A percentile compares a stretch with the other conserved stretches of the same genome.
phyloP scores from a whole-genome alignment of 2,329 filamentous ascomycete species.

The Nannizzia gypsea region DNA sequence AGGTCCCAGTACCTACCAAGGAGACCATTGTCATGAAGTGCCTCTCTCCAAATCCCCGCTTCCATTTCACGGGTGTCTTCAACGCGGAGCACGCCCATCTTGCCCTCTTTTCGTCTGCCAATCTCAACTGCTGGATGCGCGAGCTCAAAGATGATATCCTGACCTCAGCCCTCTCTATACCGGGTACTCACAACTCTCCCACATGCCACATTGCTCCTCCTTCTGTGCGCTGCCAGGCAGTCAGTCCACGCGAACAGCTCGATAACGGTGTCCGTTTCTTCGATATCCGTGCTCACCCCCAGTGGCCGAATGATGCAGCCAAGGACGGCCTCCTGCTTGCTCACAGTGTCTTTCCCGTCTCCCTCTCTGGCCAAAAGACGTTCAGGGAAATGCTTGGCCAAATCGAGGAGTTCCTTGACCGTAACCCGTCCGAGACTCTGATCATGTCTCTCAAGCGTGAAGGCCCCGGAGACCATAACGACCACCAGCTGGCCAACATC shows the following conservation, averaged over 20 bases:
- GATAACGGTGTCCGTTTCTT: slow-evolving; percentile 87
- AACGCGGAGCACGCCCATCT: slow-evolving; percentile 44
- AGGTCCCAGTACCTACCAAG: slow-evolving; percentile 52
- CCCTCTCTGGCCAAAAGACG: slow-evolving; percentile 67
- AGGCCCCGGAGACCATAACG: slow-evolving; percentile 66
- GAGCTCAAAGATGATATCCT: slow-evolving; percentile 59
- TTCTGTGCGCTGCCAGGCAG: slow-evolving; percentile 85
- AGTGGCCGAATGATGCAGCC: slow-evolving; percentile 43
- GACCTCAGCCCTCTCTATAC: slow-evolving; percentile 72
- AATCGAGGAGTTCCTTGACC: slow-evolving; percentile 62
- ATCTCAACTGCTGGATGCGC: slow-evolving; percentile 68
- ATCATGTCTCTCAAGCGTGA: slow-evolving; percentile 86
- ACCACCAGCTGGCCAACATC: slow-evolving; percentile 64
- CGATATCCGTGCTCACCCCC: slow-evolving; percentile 70
- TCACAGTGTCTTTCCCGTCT: slow-evolving; percentile 80
- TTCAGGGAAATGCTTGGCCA: slow-evolving; percentile 61
- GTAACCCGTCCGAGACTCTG: slow-evolving; percentile 68
- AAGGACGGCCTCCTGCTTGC: slow-evolving; percentile 67
- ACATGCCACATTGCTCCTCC: slow-evolving; percentile 75
- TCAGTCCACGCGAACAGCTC: slow-evolving; percentile 64
- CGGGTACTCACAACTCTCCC: slow-evolving; percentile 90
- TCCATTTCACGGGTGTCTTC: slow-evolving; percentile 56
- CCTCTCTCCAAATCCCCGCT: slow-evolving; percentile 41
- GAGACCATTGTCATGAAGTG: slow-evolving; percentile 51
- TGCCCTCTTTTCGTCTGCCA: slow-evolving; percentile 57